Conservation (phyloP, 176 grass and related monocot genomes). For the Zea luxurians region DNA sequence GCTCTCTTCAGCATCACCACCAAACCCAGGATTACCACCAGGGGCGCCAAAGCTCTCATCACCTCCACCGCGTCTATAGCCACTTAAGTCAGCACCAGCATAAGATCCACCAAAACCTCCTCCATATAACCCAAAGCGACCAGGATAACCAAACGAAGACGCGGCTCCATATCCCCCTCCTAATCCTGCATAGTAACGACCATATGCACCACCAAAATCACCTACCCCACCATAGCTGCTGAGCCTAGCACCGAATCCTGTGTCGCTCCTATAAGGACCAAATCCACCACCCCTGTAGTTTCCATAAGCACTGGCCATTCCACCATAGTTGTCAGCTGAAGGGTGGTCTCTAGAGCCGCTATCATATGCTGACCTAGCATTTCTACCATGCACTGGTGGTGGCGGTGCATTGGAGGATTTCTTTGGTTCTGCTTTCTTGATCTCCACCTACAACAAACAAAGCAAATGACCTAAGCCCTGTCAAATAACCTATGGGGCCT, state of each 20-base stretch:
- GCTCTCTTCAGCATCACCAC: slow-evolving; percentile 41
- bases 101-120: slow-evolving; percentile 59
- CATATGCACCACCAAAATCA: slow-evolving; percentile 57
- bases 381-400: slow-evolving; percentile 56
- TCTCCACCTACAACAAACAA: slow-evolving; percentile 99
- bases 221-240: slow-evolving; percentile 55
- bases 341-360: slow-evolving; percentile 65
- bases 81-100: slow-evolving; percentile 55
- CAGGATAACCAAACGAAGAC: slow-evolving; percentile 57
- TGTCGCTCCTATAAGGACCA: slow-evolving; percentile 52
- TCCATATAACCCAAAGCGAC: slow-evolving; percentile 62
- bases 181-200: slow-evolving; percentile 66
- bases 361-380: slow-evolving; percentile 72
- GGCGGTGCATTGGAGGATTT: slow-evolving; percentile 66
- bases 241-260: slow-evolving; percentile 53
- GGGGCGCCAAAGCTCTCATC: slow-evolving; percentile 53
- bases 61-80: slow-evolving; percentile 40
- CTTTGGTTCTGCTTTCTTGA: slow-evolving; percentile 99
- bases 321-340: slow-evolving; percentile 62
- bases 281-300: slow-evolving; percentile 50
- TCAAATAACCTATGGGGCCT: slow-evolving; percentile 46
- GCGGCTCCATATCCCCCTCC: slow-evolving; percentile 56
- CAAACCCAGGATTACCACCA: slow-evolving; percentile 12
- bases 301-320: slow-evolving; percentile 43
- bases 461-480: slow-evolving; percentile 62